These are phyloP conservation scores for Angomonas deanei DNA, from an alignment of 208 protist genomes.

Conservation along the genomic window DNA sequence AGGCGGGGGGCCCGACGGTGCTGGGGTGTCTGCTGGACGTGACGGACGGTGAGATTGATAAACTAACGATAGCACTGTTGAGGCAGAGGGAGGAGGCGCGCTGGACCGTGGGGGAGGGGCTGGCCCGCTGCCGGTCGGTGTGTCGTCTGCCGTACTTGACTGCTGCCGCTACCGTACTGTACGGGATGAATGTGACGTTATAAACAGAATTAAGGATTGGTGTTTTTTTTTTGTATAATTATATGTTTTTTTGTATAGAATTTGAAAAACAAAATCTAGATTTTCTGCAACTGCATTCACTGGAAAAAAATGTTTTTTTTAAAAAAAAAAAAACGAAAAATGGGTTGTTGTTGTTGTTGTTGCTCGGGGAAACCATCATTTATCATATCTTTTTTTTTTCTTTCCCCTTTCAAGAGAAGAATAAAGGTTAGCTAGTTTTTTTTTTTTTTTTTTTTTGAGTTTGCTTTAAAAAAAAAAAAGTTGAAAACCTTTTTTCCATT, in stretches of 20 bases:
- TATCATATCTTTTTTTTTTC: too few relatives aligned
- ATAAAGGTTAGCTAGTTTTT: neutral
- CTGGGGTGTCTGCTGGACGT: conserved; percentile 78
- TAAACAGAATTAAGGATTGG: neutral
- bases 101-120: conserved; percentile 37
- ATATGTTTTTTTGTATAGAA: neutral
- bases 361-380: too few relatives aligned
- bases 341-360: too few relatives aligned
- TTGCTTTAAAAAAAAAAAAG: neutral
- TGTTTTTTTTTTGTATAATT: conserved; percentile 8
- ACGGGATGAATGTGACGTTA: conserved; percentile 40
- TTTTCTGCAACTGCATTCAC: too few relatives aligned
- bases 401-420: neutral
- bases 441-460: conserved; percentile 4
- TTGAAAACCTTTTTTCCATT: neutral
- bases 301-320: too few relatives aligned
- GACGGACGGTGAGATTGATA: conserved; percentile 74
- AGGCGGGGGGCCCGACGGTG: conserved; percentile 47
- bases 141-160: conserved; percentile 60
- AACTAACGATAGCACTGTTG: conserved; percentile 46
- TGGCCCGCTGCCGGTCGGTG: conserved; percentile 31
- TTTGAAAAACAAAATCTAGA: too few relatives aligned
- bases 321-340: too few relatives aligned
- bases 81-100: neutral
- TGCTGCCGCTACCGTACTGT: conserved; percentile 45